Base-by-base conservation (phyloP, 2,329 filamentous ascomycete species). In the Escovopsis sp. region DNA sequence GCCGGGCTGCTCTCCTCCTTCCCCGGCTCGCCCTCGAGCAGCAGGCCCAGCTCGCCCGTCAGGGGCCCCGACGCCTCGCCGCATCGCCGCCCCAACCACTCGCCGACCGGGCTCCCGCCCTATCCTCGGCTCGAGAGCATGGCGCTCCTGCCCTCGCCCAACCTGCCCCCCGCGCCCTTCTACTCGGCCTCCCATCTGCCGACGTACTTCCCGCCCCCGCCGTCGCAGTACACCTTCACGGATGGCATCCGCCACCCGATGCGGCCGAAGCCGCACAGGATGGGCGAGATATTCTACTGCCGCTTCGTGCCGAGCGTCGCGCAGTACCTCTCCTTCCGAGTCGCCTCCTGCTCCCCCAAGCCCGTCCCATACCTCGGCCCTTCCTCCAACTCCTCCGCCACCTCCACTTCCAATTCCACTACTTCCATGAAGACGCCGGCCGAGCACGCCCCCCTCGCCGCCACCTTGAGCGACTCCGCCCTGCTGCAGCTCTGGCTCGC, bases 251-350 rank as follows among this genome's bases (percentile, higher is more conserved):
- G 86, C 1, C 90, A 98, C 51, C 90, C 90, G 0, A 63, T 92
- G 29, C 76, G 90, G 0, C 80, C 84, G 2, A 94, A 92, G 52
- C 86, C 88, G 0, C 84, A 86, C 2, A 76, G 83, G 3, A 86
- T 93, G 66, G 86, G 86, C 12, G 85, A 94, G 48, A 75, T 83
- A 0, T 88, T 98, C 49, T 98, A 98, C 55, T 79, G 77, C 1
- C 79, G 90, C 36, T 94, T 79, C 53, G 66, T 96, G 13, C 84
- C 84, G 0, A 88, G 79, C 32, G 62, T 87, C 2, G 72, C 72
- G 5, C 83, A 92, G 52, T 94, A 87, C 44, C 68, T 98, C 8
- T 87, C 84, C 0, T 92, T 98, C 59, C 77, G 90, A 15, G 77
- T 90, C 1, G 86, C 87, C 0, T 83, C 79, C 0, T 60, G 79